Evolutionary conservation across 768 basidiomycete genomes (phyloP).

Genomic region (Mycena latifolia): DNA sequence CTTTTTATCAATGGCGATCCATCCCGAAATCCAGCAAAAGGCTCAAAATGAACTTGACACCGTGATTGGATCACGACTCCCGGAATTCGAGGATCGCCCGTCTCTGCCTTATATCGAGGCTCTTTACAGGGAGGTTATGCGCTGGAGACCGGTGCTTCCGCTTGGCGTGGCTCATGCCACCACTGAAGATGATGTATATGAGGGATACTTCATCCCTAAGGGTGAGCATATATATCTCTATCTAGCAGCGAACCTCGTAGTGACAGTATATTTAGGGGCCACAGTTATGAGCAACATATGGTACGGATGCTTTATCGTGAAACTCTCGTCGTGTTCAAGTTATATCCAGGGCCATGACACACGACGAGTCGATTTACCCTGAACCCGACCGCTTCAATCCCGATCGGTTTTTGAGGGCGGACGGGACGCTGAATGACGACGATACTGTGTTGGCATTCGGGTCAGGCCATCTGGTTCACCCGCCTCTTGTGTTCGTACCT

Average conservation of each 20-base stretch:
- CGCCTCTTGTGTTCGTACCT: not conserved
- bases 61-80: slow-evolving; percentile 44
- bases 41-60: slow-evolving; percentile 46
- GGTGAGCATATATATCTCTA: slow-evolving; percentile 28
- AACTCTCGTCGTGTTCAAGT: not conserved
- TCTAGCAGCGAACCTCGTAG: not conserved
- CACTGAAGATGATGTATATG: slow-evolving; percentile 44
- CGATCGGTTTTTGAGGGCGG: slow-evolving; percentile 42
- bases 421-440: slow-evolving; percentile 19
- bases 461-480: not conserved
- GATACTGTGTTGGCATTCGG: slow-evolving; percentile 26
- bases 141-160: slow-evolving; percentile 30
- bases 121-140: slow-evolving; percentile 34
- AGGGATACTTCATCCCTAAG: slow-evolving; percentile 48
- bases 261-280: slow-evolving; percentile 15
- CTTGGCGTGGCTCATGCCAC: slow-evolving; percentile 36
- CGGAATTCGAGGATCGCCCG: slow-evolving; percentile 43
- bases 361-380: slow-evolving; percentile 43
- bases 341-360: slow-evolving; percentile 40
- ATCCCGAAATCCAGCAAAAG: not conserved
- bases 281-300: slow-evolving; percentile 52
- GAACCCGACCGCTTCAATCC: slow-evolving; percentile 45
- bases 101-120: slow-evolving; percentile 33
- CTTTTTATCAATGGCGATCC: slow-evolving; percentile 23
- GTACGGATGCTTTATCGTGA: slow-evolving; percentile 30